Conservation (phyloP, 192 early-diverging fungal species). For the Anaeromyces robustus region DNA sequence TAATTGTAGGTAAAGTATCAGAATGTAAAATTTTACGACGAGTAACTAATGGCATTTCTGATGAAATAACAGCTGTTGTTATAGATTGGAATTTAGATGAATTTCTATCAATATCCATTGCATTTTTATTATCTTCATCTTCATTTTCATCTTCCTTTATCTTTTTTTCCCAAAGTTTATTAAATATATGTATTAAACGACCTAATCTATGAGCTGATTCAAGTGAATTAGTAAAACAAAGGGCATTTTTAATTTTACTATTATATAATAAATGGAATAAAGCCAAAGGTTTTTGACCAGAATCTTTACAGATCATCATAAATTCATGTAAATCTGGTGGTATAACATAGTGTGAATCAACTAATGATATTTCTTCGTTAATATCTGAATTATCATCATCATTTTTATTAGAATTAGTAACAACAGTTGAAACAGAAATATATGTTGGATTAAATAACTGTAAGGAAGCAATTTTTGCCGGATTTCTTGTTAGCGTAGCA, state of each 20-base stretch:
- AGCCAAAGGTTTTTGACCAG: constrained; percentile 65
- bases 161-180: constrained; percentile 7
- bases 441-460: constrained; percentile 66
- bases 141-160: neutral
- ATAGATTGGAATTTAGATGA: neutral
- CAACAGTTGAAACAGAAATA: constrained; percentile 43
- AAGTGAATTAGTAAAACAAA: constrained; percentile 78
- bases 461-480: constrained; percentile 77
- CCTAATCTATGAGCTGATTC: constrained; percentile 75
- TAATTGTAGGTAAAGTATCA: neutral
- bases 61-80: neutral
- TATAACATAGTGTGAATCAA: constrained; percentile 7
- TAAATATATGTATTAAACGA: constrained; percentile 48
- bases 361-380: constrained; percentile 15
- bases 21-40: neutral
- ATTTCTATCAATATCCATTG: too few species aligned
- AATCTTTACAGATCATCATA: constrained; percentile 42
- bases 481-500: constrained; percentile 85
- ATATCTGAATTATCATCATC: constrained; percentile 11
- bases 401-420: constrained; percentile 11
- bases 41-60: neutral
- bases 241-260: constrained; percentile 31
- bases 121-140: neutral
- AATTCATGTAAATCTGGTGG: constrained; percentile 51
- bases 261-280: constrained; percentile 67